Conservation (phyloP, 495 filamentous ascomycete genomes). For the Glarea lozoyensis region DNA sequence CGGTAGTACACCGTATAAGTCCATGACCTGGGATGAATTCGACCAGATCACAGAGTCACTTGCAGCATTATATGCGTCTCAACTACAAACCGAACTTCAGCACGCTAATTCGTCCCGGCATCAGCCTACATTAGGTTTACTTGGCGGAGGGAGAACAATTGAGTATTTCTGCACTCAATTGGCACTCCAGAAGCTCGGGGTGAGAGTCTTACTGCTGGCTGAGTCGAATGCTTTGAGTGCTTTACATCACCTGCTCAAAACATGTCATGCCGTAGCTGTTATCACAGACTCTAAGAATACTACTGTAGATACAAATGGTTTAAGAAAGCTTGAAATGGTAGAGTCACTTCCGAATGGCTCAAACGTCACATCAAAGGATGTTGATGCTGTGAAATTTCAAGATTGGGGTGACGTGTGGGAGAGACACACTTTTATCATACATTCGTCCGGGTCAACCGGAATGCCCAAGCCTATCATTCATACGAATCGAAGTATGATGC, state of each 20-base stretch:
- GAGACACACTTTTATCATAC: constrained; percentile 21
- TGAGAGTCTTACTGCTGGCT: constrained; percentile 17
- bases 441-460: constrained; percentile 22
- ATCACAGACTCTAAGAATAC: constrained; percentile 18
- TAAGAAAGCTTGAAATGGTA: constrained; percentile 15
- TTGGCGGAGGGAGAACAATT: constrained; percentile 16
- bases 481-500: constrained; percentile 23
- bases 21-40: constrained; percentile 22
- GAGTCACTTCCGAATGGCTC: constrained; percentile 3
- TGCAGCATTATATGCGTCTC: constrained; percentile 11
- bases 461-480: constrained; percentile 23
- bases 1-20: constrained; percentile 5
- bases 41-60: constrained; percentile 16
- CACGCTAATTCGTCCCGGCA: constrained; percentile 12
- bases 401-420: constrained; percentile 20
- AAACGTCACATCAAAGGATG: neutral
- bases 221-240: constrained; percentile 18
- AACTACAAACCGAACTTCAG: constrained; percentile 10
- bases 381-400: constrained; percentile 19
- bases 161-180: constrained; percentile 21
- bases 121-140: constrained; percentile 19
- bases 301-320: constrained; percentile 8
- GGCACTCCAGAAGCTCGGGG: constrained; percentile 21
- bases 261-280: constrained; percentile 14
- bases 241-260: constrained; percentile 15